A percentile compares a stretch with the other conserved stretches of the same genome.
These are phyloP conservation scores for Pyricularia pennisetigena DNA, from an alignment of 2,329 filamentous ascomycete genomes.

Conservation along the genomic window DNA sequence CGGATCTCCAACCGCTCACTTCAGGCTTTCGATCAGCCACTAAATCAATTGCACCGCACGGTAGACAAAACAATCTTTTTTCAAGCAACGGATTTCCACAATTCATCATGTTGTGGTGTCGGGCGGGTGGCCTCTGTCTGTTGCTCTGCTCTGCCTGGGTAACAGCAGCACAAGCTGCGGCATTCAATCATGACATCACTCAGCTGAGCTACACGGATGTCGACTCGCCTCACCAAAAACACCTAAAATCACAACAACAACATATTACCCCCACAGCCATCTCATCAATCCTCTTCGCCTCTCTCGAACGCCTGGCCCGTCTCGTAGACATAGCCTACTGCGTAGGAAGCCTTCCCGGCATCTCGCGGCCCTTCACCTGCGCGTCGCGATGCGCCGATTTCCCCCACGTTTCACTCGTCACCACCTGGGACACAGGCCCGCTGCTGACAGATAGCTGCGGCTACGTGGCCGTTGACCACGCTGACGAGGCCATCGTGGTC, in stretches of 20 bases:
- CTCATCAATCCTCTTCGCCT: slow-evolving; percentile 58
- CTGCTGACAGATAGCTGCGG: slow-evolving; percentile 86
- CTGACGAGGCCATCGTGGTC: slow-evolving; percentile 53
- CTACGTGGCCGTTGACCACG: slow-evolving; percentile 82
- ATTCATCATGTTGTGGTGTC: not conserved
- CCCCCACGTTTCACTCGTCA: slow-evolving; percentile 65
- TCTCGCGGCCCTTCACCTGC: slow-evolving; percentile 76
- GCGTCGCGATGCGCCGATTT: slow-evolving; percentile 80
- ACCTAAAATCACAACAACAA: not conserved
- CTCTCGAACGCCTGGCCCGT: slow-evolving; percentile 79
- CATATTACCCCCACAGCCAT: slow-evolving; percentile 21
- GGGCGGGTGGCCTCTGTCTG: not conserved
- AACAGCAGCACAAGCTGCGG: not conserved
- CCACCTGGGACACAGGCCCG: slow-evolving; percentile 83
- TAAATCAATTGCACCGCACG: not conserved
- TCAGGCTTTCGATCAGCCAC: not conserved
- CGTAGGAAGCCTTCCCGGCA: slow-evolving; percentile 66
- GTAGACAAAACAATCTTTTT: not conserved
- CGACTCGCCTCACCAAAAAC: not conserved
- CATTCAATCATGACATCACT: slow-evolving; percentile 3
- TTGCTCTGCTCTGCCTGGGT: not conserved
- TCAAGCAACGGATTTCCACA: not conserved
- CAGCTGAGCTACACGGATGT: not conserved
- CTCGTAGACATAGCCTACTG: slow-evolving; percentile 94
- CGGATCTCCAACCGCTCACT: not conserved